Evolutionary conservation across 768 basidiomycete genomes (phyloP).

Genomic region (Tricholoma terreum): DNA sequence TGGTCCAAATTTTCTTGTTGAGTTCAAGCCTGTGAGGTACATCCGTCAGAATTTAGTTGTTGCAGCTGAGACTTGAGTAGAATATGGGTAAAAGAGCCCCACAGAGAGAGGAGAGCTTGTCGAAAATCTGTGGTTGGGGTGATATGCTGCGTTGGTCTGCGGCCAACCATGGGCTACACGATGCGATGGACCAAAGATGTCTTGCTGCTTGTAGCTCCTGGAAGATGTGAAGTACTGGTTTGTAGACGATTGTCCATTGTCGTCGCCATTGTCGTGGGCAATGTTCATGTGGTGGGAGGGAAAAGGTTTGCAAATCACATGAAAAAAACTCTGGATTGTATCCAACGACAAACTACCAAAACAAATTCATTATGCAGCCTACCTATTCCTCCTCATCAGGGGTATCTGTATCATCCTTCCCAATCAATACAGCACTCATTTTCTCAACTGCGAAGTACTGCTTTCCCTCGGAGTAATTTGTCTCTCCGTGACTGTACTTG

Average conservation of each 20-base stretch:
- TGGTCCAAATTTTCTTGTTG: not conserved
- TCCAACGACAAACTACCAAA: not conserved
- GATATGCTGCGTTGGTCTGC: not conserved
- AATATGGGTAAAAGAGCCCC: not conserved
- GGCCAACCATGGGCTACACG: not conserved
- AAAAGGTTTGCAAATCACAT: too few species aligned
- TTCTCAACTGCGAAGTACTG: not conserved
- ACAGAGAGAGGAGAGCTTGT: not conserved
- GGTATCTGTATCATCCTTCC: not conserved
- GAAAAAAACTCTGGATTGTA: not conserved
- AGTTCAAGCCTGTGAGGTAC: not conserved
- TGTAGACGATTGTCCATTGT: not conserved
- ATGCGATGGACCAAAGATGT: not conserved
- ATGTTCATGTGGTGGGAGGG: not conserved
- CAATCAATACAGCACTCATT: not conserved
- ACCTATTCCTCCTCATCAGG: not conserved
- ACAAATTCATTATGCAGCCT: too few species aligned
- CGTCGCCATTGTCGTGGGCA: too few species aligned
- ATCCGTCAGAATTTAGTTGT: not conserved
- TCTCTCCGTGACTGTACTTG: not conserved
- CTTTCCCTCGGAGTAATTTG: not conserved
- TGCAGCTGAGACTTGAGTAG: not conserved
- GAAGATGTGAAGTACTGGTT: not conserved
- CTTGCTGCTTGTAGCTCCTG: not conserved
- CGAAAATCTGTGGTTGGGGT: not conserved